Conservation (phyloP, 371 early-diverging fungal genomes). For the Dichotomocladium elegans region DNA sequence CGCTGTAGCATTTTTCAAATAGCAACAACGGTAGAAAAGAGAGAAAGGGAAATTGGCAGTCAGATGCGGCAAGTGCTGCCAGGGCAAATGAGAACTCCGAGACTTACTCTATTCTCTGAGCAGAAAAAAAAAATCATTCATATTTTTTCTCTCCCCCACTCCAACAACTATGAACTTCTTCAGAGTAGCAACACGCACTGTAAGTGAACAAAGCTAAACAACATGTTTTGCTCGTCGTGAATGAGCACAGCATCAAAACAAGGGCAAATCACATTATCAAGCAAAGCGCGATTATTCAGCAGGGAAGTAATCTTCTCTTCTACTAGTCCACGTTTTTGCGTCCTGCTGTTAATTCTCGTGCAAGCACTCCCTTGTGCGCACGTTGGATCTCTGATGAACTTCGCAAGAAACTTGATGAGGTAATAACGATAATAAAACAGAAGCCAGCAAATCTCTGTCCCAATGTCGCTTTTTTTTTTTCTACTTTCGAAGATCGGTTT, state of each 20-base stretch:
- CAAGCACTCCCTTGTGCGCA: slow-evolving; percentile 25
- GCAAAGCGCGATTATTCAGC: not conserved
- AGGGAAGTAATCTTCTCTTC: not conserved
- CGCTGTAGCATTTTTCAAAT: too few relatives aligned
- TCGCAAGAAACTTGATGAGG: slow-evolving; percentile 61
- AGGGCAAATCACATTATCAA: not conserved
- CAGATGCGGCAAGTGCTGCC: too few relatives aligned
- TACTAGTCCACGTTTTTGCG: slow-evolving; percentile 36
- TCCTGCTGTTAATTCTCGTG: slow-evolving; percentile 25
- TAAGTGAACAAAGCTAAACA: too few relatives aligned
- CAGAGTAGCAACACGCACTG: slow-evolving; percentile 45
- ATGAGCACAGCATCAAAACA: not conserved
- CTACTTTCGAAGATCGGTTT: too few relatives aligned
- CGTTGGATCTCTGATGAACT: slow-evolving; percentile 86
- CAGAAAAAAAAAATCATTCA: too few relatives aligned
- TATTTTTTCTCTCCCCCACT: too few relatives aligned
- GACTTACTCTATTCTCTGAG: too few relatives aligned
- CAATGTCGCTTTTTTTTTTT: too few relatives aligned
- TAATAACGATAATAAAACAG: slow-evolving; percentile 1
- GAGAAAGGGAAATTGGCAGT: too few relatives aligned
- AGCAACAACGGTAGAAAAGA: too few relatives aligned
- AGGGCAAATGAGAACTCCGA: too few relatives aligned
- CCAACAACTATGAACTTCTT: slow-evolving; percentile 58
- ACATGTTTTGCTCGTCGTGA: not conserved
- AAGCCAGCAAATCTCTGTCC: not conserved